Evolutionary conservation across 441 rosid genomes (phyloP), one percentile per base, ranked within the genome.

Genomic region (Syzygium syzygioides): DNA sequence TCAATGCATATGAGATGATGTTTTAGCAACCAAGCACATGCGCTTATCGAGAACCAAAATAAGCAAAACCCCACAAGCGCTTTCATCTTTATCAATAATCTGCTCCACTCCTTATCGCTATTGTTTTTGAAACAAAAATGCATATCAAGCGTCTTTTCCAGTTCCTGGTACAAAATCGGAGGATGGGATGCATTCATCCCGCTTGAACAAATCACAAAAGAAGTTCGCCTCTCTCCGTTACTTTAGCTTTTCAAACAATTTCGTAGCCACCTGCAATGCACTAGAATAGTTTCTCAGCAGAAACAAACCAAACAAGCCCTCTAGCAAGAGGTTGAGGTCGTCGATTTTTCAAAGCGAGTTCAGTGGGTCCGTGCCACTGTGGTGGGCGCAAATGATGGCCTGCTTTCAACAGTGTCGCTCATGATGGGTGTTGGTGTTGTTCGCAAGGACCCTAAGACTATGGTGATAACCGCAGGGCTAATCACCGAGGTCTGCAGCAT

Each of bases 251-350:
- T 89, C 3, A 90, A 94, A 93, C 53, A 94, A 91, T 79, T 92
- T 93, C 1, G 92, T 93, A 30, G 96, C 96, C 91, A 93, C 96
- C 95, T 94, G 92, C 92, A 93, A 87, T 66, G 86, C 76, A 45
- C 60, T 26, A 60, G 32, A 64, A 50, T 20, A 89, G 48, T 76
- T 28, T 86, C 90, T 52, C 26, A 18, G 14, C 76, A 45, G n/a
- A 34, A 45, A 28, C 86, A 41, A 20, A 48, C 53, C 86, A 50
- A 83, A 50, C 55, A 28, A 50, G 54, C 85, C 54, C 52, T 30
- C 26, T 19, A 48, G 19, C 54, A 41, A 52, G 59, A 50, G 20
- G 59, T 53, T 15, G 55, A 48, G 56, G 59, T 84, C 30, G 23
- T 55, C 37, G 86, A 84, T 59, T 30, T 84, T 57, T 84, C 86